Conservation (phyloP, 805 yeast species). For the Yarrowia sp. region DNA sequence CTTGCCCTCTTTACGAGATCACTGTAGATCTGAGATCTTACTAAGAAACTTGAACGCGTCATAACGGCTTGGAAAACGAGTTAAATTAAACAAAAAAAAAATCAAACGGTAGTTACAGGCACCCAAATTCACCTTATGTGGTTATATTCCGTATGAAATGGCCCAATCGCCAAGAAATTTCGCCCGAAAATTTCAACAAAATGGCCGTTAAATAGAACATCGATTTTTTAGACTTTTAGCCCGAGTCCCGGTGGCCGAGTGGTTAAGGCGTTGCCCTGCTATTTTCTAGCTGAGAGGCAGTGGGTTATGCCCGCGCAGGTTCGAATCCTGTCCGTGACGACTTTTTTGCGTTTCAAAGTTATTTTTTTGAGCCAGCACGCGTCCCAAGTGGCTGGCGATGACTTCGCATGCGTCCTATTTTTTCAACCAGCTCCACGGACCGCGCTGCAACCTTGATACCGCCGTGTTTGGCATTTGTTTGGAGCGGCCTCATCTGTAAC, state of each 20-base stretch:
- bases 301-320: slow-evolving; percentile 96
- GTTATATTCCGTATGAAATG: too few relatives aligned
- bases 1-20: too few relatives aligned
- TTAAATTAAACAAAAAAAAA: neutral
- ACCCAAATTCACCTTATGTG: too few relatives aligned
- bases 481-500: neutral
- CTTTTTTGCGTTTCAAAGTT: neutral
- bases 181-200: neutral
- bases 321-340: slow-evolving; percentile 99
- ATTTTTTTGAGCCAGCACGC: neutral
- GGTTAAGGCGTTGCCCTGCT: slow-evolving; percentile 95
- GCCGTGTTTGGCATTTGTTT: neutral
- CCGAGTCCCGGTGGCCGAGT: slow-evolving; percentile 80
- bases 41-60: neutral
- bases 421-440: neutral
- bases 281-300: slow-evolving; percentile 50
- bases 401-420: too few relatives aligned
- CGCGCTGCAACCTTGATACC: neutral
- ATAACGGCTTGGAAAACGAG: neutral
- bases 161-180: neutral
- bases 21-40: too few relatives aligned
- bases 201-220: neutral
- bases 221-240: neutral
- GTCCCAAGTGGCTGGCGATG: too few relatives aligned
- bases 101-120: too few relatives aligned